Base-by-base conservation (phyloP, 2,329 filamentous ascomycete genomes). In the Trichoderma asperellum region DNA sequence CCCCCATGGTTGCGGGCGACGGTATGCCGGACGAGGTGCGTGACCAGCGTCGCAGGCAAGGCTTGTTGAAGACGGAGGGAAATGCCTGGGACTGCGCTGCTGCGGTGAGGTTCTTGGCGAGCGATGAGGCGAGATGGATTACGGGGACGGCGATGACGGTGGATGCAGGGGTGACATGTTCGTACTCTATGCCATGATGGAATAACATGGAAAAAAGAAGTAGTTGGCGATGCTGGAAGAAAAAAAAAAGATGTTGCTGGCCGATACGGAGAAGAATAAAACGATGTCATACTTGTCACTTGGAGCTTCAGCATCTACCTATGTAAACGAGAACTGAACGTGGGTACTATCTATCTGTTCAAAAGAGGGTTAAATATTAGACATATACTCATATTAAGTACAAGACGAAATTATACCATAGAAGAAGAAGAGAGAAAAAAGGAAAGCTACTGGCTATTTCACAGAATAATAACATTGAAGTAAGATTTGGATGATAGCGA, bases 21-120 rank as follows among this genome's bases (percentile, higher is more conserved):
- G 81, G 81, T 0, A 84, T 83, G 81, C 77, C 72, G 8, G 76
- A 78, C 5, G 80, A 82, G 55, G 74, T 75, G 5, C 73, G 82
- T 56, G 77, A 79, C 34, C 77, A 79, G 1, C 74, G 83, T 16
- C 81, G 76, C 27, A 76, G 75, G 2, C 74, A 80, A 47, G 83
- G 80, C 58, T 65, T 84, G 7, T 72, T 83, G 0, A 75, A 77
- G 1, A 82, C 81, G 0, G 81, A 83, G 47, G 82, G 82, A 0
- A 83, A 77, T 47, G 82, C 75, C 0, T 84, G 82, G 82, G 82
- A 84, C 68, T 79, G 76, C 32, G 82, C 80, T 5, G 77, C 74
- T 6, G 79, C 81, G 0, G 79, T 83, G 27, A 73, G 76, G 0
- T 84, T 83, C 55, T 71, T 84, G 1, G 79, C 79, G 0, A 76